Percentiles rank a stretch among this genome's conserved stretches.
Evolutionary conservation across 352 stramenopile genomes (phyloP).

Genomic region (Globisporangium sylvaticum): DNA sequence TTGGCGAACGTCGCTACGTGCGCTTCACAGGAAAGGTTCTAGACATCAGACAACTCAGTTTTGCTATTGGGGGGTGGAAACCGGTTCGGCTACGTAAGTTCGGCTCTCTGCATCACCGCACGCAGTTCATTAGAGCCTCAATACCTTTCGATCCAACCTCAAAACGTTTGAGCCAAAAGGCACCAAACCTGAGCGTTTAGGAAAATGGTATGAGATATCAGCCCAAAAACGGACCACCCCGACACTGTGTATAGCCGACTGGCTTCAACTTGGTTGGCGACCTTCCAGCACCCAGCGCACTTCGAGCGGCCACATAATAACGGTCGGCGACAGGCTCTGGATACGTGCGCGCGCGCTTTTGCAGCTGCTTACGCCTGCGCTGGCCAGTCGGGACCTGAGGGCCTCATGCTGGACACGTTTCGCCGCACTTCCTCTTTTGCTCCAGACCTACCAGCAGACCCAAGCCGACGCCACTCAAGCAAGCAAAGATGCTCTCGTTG

Average conservation of each 20-base stretch:
- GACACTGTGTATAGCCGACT: neutral
- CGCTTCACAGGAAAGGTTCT: no score
- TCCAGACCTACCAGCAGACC: neutral
- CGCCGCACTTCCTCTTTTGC: conserved; percentile 10
- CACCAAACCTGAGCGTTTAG: no score
- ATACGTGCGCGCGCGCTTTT: neutral
- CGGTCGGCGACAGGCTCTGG: neutral
- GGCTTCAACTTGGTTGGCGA: neutral
- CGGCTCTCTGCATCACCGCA: neutral
- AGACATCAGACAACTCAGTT: no score
- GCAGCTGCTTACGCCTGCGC: neutral
- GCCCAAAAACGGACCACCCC: neutral
- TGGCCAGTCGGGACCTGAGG: neutral
- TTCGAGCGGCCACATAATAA: conserved; percentile 5
- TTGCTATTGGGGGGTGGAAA: no score
- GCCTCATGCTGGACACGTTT: neutral
- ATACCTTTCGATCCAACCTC: neutral
- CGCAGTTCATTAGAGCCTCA: neutral
- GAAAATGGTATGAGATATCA: neutral
- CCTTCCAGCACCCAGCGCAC: neutral
- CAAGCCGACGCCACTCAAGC: neutral
- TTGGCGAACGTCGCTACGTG: no score
- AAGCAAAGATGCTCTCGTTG: conserved; percentile 9
- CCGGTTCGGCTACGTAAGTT: neutral
- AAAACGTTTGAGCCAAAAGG: neutral